A percentile compares a stretch with the other conserved stretches of the same genome.
Evolutionary conservation across 768 basidiomycete genomes (phyloP).

Genomic region (Phaeotremella fagi): DNA sequence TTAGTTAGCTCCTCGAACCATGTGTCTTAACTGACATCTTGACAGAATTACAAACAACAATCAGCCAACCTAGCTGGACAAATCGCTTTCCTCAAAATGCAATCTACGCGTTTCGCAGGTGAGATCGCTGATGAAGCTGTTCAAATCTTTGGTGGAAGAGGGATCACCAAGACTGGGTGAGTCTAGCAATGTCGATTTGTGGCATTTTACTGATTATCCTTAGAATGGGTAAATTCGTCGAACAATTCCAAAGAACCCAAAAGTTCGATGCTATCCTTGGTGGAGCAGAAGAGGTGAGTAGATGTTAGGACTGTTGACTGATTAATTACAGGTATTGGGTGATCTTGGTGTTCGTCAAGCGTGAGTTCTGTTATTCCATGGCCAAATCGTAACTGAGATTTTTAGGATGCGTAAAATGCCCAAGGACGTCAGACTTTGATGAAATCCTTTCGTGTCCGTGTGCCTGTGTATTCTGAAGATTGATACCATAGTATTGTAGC

Average conservation of each 20-base stretch:
- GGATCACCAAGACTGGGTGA: constrained; percentile 77
- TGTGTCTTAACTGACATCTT: constrained; percentile 3
- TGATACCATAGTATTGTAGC: no score
- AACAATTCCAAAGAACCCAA: constrained; percentile 46
- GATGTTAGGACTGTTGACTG: background rate
- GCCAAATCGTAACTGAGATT: background rate
- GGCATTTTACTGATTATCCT: constrained; percentile 34
- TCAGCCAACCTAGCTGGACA: constrained; percentile 70
- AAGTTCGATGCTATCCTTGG: constrained; percentile 49
- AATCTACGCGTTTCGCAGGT: constrained; percentile 68
- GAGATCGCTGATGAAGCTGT: constrained; percentile 79
- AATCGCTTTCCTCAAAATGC: constrained; percentile 75
- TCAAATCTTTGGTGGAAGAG: constrained; percentile 74
- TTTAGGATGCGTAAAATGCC: constrained; percentile 43
- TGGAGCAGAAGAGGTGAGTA: constrained; percentile 33
- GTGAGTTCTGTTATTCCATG: constrained; percentile 16
- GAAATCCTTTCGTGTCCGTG: no score
- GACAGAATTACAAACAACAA: constrained; percentile 66
- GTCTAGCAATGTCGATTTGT: constrained; percentile 47
- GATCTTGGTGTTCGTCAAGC: constrained; percentile 48
- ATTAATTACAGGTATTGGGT: constrained; percentile 22
- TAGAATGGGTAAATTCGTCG: constrained; percentile 43
- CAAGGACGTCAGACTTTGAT: constrained; percentile 36
- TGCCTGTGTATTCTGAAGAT: no score
- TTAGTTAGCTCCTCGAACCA: constrained; percentile 34